Evolutionary conservation across 495 filamentous ascomycete species (phyloP), one percentile per base, ranked within the genome.

Genomic region (Extremus antarcticus): DNA sequence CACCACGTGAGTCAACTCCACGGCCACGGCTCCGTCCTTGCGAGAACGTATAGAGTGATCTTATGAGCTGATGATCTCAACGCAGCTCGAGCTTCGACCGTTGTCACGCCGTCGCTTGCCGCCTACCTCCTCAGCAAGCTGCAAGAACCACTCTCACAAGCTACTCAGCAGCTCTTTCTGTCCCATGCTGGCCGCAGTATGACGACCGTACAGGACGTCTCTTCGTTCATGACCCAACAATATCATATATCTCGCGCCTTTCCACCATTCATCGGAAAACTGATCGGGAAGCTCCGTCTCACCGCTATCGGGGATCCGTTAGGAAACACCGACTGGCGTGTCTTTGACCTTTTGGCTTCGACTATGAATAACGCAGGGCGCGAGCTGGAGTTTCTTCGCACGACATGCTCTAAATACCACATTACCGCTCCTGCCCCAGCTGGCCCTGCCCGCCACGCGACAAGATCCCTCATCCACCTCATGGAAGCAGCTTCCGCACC

Each of bases 151-250:
- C 73, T 53, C 77, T 80, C 63, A 68, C 69, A 17, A 63, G 66
- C 15, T 81, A 85, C 47, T 88, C 78, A 79, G 54, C 74, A 80
- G 57, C 76, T 78, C 0, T 90, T 90, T 72, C 80, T 90, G 52
- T 71, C 74, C 22, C 73, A 78, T 51, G 85, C 84, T 23, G 84
- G 84, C 23, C 68, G 73, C 49, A 85, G 85, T 53, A 76, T 71
- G 2, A 72, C 89, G 29, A 66, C 77, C 20, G 77, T 78, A 43
- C 59, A 68, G 1, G 65, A 70, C 0, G 76, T 89, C 13, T 75
- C 78, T 35, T 73, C 77, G 66, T 90, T 85, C 85, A 77, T 90
- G 40, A 76, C 82, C 21, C 84, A 88, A 68, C 86, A 90, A 70
- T 71, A 82, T 9, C 75, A 88, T 50, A 88, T 89, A 69, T 80